Conservation (phyloP, 192 early-diverging fungal species). For the Phlyctochytrium planicorne region DNA sequence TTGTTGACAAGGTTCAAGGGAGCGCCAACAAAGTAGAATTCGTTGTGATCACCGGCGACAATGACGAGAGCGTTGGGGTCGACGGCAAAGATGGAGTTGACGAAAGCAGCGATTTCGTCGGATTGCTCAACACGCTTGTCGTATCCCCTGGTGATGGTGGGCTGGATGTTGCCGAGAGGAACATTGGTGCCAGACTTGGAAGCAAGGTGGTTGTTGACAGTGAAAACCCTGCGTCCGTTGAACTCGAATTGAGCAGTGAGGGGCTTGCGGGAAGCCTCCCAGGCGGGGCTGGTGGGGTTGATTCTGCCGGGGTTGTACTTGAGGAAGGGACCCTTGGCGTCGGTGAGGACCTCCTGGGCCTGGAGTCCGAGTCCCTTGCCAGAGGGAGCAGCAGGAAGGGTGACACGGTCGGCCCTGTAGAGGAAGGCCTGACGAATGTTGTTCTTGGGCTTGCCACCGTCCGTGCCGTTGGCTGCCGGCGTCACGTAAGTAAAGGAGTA, state of each 20-base stretch:
- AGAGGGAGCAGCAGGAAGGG: no score
- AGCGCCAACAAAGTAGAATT: no score
- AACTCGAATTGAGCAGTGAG: not conserved
- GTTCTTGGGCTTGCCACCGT: conserved; percentile 9
- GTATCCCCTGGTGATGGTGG: no score
- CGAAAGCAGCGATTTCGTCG: not conserved
- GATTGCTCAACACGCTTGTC: not conserved
- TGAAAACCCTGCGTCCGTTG: not conserved
- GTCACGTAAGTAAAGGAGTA: conserved; percentile 23
- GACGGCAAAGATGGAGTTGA: not conserved
- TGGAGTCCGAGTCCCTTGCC: no score
- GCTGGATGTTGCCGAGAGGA: no score
- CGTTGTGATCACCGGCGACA: not conserved
- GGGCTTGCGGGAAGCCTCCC: not conserved
- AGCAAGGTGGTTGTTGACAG: not conserved
- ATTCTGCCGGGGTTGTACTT: conserved; percentile 58
- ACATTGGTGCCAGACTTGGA: no score
- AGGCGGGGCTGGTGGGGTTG: conserved; percentile 12
- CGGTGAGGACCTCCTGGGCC: not conserved
- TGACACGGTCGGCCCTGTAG: no score
- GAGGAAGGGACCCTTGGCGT: conserved; percentile 12
- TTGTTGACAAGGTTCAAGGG: no score
- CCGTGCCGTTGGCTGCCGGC: not conserved
- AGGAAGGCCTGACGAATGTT: no score
- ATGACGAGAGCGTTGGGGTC: not conserved